phyloP scores from a whole-genome alignment of 306 rosid genomes.

The Alnus glutinosa region DNA sequence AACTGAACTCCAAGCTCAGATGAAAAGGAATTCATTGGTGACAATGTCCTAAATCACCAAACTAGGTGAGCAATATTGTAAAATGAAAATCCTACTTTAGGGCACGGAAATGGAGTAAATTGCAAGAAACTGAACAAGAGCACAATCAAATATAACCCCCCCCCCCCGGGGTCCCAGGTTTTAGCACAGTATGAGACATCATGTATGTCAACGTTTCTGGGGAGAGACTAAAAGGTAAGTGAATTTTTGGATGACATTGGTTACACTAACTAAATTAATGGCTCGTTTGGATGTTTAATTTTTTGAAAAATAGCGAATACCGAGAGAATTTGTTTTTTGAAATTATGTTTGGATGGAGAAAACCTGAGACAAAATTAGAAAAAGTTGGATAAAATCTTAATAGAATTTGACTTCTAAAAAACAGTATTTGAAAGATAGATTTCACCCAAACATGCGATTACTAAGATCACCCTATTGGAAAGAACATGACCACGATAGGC shows the following conservation, averaged over 20 bases:
- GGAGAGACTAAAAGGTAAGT: neutral
- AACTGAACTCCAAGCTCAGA: conserved; percentile 93
- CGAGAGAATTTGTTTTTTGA: too few relatives aligned
- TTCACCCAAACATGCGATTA: neutral
- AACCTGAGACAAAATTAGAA: too few relatives aligned
- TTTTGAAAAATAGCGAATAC: too few relatives aligned
- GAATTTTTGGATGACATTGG: neutral
- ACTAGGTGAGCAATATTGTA: conserved; percentile 11
- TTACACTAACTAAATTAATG: neutral
- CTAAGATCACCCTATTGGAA: neutral
- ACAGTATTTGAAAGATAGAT: too few relatives aligned
- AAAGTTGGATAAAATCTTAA: too few relatives aligned
- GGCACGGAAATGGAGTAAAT: neutral
- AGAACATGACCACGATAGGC: neutral
- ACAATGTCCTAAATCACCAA: conserved; percentile 70
- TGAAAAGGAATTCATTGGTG: conserved; percentile 88
- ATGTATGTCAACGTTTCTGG: neutral
- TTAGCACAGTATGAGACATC: neutral
- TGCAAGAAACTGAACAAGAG: neutral
- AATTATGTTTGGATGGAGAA: too few relatives aligned
- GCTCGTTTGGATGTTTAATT: too few relatives aligned
- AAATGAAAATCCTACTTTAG: neutral
- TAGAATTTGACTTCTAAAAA: too few relatives aligned
- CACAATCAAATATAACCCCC: neutral
- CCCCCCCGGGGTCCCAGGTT: too few relatives aligned